phyloP scores from a whole-genome alignment of 2,329 filamentous ascomycete species.

The Ophiognomonia clavigignenti-juglandacearum region DNA sequence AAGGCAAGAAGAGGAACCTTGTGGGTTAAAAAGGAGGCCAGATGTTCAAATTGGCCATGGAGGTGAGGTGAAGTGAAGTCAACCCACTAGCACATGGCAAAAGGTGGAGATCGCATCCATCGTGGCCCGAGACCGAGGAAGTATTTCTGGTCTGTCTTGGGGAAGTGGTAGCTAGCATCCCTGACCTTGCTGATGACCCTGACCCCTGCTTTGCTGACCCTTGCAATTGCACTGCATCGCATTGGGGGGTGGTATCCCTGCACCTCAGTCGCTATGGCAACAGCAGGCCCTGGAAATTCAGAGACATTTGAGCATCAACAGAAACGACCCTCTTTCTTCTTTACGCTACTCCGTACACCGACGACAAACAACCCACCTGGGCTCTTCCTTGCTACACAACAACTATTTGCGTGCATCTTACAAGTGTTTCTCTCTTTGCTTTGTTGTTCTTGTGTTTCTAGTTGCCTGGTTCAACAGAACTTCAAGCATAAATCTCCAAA shows the following conservation, averaged over 20 bases:
- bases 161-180: too few relatives aligned
- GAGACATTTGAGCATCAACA: background rate
- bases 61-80: background rate
- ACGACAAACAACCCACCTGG: background rate
- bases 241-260: constrained; percentile 4
- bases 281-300: background rate
- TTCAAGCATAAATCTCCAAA: background rate
- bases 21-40: background rate
- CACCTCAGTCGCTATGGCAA: constrained; percentile 6
- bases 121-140: too few relatives aligned
- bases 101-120: too few relatives aligned
- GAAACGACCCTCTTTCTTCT: too few relatives aligned
- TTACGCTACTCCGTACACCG: too few relatives aligned
- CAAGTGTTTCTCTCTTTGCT: background rate
- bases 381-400: background rate
- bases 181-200: background rate
- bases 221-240: background rate
- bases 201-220: background rate
- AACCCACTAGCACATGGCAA: background rate
- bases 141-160: too few relatives aligned
- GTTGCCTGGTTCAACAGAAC: background rate
- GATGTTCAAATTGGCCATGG: constrained; percentile 1
- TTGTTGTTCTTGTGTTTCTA: background rate
- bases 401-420: background rate
- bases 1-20: background rate